Evolutionary conservation across 352 stramenopile species (phyloP).

Genomic region (Blastocystis hominis): DNA sequence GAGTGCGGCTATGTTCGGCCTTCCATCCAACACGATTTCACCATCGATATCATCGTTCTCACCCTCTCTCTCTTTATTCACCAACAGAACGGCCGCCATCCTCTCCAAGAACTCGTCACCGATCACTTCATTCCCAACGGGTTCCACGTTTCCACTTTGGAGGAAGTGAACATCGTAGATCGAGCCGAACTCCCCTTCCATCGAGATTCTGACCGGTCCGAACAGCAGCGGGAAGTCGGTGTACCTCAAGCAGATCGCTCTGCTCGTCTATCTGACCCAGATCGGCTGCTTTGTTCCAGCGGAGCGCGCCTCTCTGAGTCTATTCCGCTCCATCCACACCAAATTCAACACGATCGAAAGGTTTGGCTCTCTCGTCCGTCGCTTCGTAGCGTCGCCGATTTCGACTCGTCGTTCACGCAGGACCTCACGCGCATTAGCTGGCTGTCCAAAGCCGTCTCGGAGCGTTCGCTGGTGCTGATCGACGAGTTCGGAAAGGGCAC

Average conservation of each 20-base stretch:
- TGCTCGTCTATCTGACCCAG: conserved; percentile 65
- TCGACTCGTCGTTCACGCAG: conserved; percentile 38
- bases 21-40: not conserved
- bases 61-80: not conserved
- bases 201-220: conserved; percentile 5
- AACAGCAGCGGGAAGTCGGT: conserved; percentile 52
- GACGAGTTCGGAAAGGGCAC: conserved; percentile 51
- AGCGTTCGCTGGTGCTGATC: not conserved
- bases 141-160: not conserved
- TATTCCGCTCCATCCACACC: conserved; percentile 60
- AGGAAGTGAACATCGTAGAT: not conserved
- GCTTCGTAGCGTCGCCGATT: not conserved
- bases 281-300: conserved; percentile 68
- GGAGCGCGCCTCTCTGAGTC: conserved; percentile 60
- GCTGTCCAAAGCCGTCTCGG: not conserved
- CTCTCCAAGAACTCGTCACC: conserved; percentile 28
- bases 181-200: not conserved
- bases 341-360: conserved; percentile 25
- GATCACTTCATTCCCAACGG: conserved; percentile 41
- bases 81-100: conserved; percentile 28
- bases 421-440: conserved; percentile 24
- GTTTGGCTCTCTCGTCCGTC: not conserved
- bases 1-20: conserved; percentile 8
- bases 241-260: conserved; percentile 46
- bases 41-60: not conserved